Percentiles rank a stretch among this genome's conserved stretches.
phyloP scores from a whole-genome alignment of 73 alveolate species.

The Uronychia binucleata region DNA sequence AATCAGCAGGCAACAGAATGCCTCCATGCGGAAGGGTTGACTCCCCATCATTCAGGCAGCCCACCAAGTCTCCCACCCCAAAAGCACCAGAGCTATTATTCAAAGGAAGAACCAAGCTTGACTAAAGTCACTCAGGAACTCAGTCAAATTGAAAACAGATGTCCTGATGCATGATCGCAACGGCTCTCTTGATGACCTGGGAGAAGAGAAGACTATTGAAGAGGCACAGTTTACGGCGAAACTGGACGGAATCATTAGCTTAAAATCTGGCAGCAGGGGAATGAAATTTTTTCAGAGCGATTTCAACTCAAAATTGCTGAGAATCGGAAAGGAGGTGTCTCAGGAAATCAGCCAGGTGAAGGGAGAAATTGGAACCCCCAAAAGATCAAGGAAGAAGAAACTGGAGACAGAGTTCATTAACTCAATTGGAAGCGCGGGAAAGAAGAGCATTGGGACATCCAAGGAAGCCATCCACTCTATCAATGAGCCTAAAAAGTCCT shows the following conservation, averaged over 20 bases:
- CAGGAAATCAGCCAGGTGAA: not conserved
- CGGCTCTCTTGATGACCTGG: not conserved
- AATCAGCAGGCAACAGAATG: not conserved
- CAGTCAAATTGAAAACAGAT: not conserved
- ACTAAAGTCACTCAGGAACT: not conserved
- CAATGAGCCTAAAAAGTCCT: too few species aligned
- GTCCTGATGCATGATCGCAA: not conserved
- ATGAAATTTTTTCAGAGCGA: not conserved
- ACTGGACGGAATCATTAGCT: not conserved
- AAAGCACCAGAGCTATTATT: not conserved
- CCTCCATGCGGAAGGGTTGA: not conserved
- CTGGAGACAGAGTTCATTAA: not conserved
- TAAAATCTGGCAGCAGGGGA: not conserved
- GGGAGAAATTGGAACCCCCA: not conserved
- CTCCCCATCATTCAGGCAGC: not conserved
- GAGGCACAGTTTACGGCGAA: not conserved
- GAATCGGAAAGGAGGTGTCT: not conserved
- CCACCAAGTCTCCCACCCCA: not conserved
- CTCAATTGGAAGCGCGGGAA: not conserved
- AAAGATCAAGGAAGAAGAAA: not conserved
- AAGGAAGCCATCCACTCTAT: too few species aligned
- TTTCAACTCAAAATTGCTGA: not conserved
- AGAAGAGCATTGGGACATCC: too few species aligned
- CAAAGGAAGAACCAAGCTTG: not conserved
- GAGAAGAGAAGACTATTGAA: not conserved